Conservation (phyloP, 768 basidiomycete genomes). For the Leccinum sublutescens region DNA sequence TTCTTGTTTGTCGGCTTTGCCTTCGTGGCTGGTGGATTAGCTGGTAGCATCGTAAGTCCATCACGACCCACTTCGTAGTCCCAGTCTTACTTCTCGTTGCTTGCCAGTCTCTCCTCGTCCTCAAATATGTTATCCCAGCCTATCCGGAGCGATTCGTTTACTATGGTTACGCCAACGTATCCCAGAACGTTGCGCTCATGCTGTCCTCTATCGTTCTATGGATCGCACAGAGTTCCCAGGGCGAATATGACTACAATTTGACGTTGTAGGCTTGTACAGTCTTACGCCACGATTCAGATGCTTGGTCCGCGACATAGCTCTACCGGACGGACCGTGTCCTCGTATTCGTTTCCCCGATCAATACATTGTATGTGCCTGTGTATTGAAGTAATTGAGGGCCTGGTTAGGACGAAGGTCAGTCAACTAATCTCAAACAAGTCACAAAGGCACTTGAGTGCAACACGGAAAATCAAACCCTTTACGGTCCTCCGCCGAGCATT, state of each 20-base stretch:
- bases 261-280: conserved; percentile 45
- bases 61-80: not conserved
- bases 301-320: conserved; percentile 2
- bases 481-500: not conserved
- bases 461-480: not conserved
- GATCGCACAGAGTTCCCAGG: conserved; percentile 82
- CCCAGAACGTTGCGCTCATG: conserved; percentile 86
- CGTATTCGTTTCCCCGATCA: not conserved
- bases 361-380: not conserved
- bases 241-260: conserved; percentile 93
- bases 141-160: conserved; percentile 78
- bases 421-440: not conserved
- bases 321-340: not conserved
- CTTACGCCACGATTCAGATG: not conserved
- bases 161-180: conserved; percentile 95
- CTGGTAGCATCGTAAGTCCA: conserved; percentile 88
- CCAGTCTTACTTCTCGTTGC: not conserved
- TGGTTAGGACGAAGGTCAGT: not conserved
- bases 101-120: conserved; percentile 74
- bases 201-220: conserved; percentile 85
- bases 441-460: not conserved
- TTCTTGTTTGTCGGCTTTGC: conserved; percentile 95
- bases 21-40: conserved; percentile 94
- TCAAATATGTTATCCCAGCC: conserved; percentile 81
- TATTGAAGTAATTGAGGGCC: not conserved